Evolutionary conservation across 163 green algal species (phyloP).

Genomic region (Scenedesmus sp.): DNA sequence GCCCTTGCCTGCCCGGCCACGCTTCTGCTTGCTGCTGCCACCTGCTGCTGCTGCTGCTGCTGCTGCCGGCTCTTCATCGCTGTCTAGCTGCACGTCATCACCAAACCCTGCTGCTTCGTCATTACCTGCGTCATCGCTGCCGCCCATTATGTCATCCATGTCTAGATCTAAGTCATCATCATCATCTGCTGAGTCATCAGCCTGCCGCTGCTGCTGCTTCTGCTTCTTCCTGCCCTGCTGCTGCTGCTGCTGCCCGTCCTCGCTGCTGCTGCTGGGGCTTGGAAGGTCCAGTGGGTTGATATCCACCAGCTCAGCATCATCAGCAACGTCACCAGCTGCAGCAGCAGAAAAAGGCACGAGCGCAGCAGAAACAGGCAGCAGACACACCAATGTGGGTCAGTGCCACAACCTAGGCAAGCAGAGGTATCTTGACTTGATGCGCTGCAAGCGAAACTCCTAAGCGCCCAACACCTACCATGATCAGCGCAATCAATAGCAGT

Average conservation of each 20-base stretch:
- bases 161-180: constrained; percentile 39
- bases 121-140: constrained; percentile 11
- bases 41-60: constrained; percentile 24
- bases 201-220: neutral
- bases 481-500: too few relatives aligned
- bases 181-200: neutral
- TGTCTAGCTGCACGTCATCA: neutral
- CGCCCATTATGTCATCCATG: constrained; percentile 43
- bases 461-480: too few relatives aligned
- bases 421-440: too few relatives aligned
- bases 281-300: constrained; percentile 47
- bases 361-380: too few relatives aligned
- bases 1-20: neutral
- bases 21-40: neutral
- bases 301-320: constrained; percentile 27
- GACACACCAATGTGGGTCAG: neutral
- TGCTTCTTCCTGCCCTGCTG: constrained; percentile 8
- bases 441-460: too few relatives aligned
- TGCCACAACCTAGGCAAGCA: neutral
- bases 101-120: neutral
- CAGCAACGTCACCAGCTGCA: neutral
- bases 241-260: neutral
- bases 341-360: neutral
- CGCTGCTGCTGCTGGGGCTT: constrained; percentile 46
- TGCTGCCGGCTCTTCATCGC: neutral